Evolutionary conservation across 805 yeast species (phyloP).

Genomic region (Candida koratica): DNA sequence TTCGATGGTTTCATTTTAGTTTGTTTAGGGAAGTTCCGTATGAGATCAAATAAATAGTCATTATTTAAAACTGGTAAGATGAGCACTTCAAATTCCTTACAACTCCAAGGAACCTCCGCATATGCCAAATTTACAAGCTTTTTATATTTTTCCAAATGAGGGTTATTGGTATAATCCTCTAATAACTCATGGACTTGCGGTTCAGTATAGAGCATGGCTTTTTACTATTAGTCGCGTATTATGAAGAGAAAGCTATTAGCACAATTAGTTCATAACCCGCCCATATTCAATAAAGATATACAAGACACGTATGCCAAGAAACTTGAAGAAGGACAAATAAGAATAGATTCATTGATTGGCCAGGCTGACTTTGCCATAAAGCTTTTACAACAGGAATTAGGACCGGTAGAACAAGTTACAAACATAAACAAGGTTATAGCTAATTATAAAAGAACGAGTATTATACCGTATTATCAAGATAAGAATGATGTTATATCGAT

Average conservation of each 20-base stretch:
- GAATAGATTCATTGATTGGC: constrained; percentile 5
- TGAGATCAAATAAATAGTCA: constrained; percentile 6
- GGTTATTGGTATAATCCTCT: neutral
- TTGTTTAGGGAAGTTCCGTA: constrained; percentile 2
- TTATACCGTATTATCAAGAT: constrained; percentile 23
- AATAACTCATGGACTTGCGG: neutral
- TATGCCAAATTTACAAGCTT: neutral
- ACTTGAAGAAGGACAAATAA: constrained; percentile 9
- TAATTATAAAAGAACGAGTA: constrained; percentile 4
- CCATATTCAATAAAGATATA: constrained; percentile 7
- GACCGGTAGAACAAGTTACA: neutral
- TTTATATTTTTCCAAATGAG: neutral
- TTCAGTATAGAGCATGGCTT: neutral
- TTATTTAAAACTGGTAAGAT: constrained; percentile 1
- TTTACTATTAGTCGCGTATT: constrained; percentile 2
- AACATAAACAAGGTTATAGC: constrained; percentile 5
- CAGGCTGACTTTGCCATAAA: constrained; percentile 9
- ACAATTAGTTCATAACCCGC: constrained; percentile 2
- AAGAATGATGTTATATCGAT: constrained; percentile 27
- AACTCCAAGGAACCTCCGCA: constrained; percentile 8
- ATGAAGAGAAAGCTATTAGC: constrained; percentile 4
- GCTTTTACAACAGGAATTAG: constrained; percentile 4
- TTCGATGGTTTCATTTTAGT: constrained; percentile 1
- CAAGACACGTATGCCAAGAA: constrained; percentile 8
- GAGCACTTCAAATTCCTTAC: neutral